phyloP scores from a whole-genome alignment of 495 filamentous ascomycete species.

The Saxophila tyrrhenica region DNA sequence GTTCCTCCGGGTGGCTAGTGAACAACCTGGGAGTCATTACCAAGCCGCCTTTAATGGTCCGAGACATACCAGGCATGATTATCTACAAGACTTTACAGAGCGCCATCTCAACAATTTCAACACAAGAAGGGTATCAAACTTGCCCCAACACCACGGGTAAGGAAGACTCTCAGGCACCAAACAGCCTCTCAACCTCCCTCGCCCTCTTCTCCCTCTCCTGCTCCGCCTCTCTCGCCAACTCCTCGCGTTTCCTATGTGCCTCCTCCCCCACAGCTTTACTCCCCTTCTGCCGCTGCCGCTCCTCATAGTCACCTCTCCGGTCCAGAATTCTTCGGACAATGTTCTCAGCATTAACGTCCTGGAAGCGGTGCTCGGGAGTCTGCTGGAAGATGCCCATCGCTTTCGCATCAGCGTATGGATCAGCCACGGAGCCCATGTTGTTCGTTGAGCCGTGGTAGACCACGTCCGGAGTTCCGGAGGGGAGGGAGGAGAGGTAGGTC shows the following conservation, averaged over 20 bases:
- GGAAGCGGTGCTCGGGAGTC: conserved; percentile 53
- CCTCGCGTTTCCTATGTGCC: conserved; percentile 41
- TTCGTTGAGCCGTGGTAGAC: conserved; percentile 94
- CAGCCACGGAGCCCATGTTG: conserved; percentile 76
- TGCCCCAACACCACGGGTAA: too few relatives aligned
- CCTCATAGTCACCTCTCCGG: conserved; percentile 75
- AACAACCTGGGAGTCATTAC: too few relatives aligned
- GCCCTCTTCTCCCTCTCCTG: conserved; percentile 14
- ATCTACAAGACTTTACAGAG: too few relatives aligned
- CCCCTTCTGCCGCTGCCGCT: conserved; percentile 75
- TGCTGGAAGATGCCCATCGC: conserved; percentile 28
- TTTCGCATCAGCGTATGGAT: conserved; percentile 66
- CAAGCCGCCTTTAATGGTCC: too few relatives aligned
- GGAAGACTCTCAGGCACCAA: conserved; percentile 22
- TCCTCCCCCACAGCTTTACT: conserved; percentile 68
- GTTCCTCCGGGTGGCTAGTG: too few relatives aligned
- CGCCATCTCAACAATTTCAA: too few relatives aligned
- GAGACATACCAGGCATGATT: too few relatives aligned
- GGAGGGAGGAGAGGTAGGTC: conserved; percentile 61
- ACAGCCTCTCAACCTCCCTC: conserved; percentile 26
- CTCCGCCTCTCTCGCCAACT: conserved; percentile 39
- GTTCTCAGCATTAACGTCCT: conserved; percentile 79
- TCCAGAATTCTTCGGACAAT: conserved; percentile 86
- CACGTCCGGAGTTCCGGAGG: conserved; percentile 60
- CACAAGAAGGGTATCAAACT: too few relatives aligned